A percentile compares a stretch with the other conserved stretches of the same genome.
Evolutionary conservation across 257 asterid species (phyloP).

Genomic region (Solanum chmielewskii): DNA sequence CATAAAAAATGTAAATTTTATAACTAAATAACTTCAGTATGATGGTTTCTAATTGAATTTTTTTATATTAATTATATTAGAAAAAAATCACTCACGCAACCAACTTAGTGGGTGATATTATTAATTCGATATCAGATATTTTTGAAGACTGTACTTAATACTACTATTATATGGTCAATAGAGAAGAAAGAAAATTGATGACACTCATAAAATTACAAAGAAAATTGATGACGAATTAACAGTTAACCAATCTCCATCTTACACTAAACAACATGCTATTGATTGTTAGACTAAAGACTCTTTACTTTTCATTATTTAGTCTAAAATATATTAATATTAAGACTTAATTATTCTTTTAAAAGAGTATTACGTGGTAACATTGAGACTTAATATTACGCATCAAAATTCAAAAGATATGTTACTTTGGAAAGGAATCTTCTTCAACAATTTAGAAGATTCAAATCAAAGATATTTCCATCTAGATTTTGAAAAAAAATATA

Average conservation of each 20-base stretch:
- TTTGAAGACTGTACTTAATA: not conserved
- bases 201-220: not conserved
- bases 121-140: not conserved
- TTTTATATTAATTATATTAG: too few species aligned
- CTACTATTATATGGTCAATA: not conserved
- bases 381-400: not conserved
- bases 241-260: not conserved
- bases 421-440: not conserved
- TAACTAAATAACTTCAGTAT: too few species aligned
- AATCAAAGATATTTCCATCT: not conserved
- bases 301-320: not conserved
- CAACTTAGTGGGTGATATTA: not conserved
- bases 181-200: not conserved
- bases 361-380: not conserved
- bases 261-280: not conserved
- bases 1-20: fast-evolving
- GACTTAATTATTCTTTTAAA: not conserved
- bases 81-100: not conserved
- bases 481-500: not conserved
- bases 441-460: not conserved
- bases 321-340: not conserved
- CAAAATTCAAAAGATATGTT: not conserved
- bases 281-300: not conserved
- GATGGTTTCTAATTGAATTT: too few species aligned
- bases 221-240: not conserved